phyloP scores from a whole-genome alignment of 352 stramenopile genomes.

The Globisporangium recalcitrans region DNA sequence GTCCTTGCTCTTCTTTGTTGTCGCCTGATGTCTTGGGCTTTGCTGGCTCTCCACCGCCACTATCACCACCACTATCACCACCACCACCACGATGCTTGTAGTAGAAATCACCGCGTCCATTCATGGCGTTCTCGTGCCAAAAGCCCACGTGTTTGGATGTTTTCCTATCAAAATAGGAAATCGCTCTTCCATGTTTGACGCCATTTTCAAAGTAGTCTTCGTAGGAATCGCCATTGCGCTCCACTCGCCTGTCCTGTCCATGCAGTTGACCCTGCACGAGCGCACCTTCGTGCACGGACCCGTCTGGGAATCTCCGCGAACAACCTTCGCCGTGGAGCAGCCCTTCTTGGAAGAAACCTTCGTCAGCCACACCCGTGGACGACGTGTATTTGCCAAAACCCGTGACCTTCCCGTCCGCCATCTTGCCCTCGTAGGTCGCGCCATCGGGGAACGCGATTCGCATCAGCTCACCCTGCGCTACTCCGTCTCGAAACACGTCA shows the following conservation, averaged over 20 bases:
- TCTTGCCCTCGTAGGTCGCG: slow-evolving; percentile 58
- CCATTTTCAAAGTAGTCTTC: slow-evolving; percentile 59
- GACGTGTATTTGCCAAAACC: slow-evolving; percentile 50
- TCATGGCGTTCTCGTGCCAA: slow-evolving; percentile 60
- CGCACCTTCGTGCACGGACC: slow-evolving; percentile 34
- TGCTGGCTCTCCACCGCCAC: not conserved
- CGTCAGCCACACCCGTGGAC: slow-evolving; percentile 56
- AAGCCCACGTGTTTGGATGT: slow-evolving; percentile 52
- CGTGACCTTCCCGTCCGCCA: slow-evolving; percentile 53
- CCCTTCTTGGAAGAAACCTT: slow-evolving; percentile 57
- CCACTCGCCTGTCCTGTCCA: slow-evolving; percentile 29
- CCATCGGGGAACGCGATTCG: slow-evolving; percentile 54
- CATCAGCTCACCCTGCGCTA: slow-evolving; percentile 44
- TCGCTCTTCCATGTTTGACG: slow-evolving; percentile 37
- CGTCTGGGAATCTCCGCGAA: slow-evolving; percentile 41
- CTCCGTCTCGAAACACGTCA: slow-evolving; percentile 42
- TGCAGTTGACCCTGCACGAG: slow-evolving; percentile 48
- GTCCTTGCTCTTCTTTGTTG: not conserved
- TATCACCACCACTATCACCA: not conserved
- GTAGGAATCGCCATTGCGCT: slow-evolving; percentile 49
- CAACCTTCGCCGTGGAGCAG: slow-evolving; percentile 47
- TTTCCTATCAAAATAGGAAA: slow-evolving; percentile 30
- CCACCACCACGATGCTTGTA: slow-evolving; percentile 14
- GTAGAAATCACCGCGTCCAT: slow-evolving; percentile 54
- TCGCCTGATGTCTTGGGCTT: not conserved